These are phyloP conservation scores for Fusarium bulbicola DNA, from an alignment of 2,329 filamentous ascomycete genomes.

Conservation along the genomic window DNA sequence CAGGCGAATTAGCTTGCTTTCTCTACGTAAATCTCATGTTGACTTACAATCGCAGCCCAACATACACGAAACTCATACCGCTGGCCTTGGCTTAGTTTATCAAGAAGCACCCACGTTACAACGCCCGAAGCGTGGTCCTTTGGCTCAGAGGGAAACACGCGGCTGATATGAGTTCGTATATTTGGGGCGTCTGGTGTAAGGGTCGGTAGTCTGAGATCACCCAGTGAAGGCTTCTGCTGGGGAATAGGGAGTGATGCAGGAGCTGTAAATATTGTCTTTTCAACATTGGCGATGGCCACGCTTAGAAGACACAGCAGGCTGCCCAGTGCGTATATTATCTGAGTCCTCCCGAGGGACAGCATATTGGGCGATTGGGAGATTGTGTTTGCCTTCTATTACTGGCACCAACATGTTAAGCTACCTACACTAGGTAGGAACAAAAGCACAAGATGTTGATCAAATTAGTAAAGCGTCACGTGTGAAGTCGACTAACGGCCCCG, in stretches of 20 bases:
- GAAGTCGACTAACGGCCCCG: neutral
- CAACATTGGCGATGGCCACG: slow-evolving; percentile 73
- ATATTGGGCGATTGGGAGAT: slow-evolving; percentile 9
- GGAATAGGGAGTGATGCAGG: slow-evolving; percentile 68
- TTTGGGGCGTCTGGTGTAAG: slow-evolving; percentile 67
- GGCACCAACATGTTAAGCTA: neutral
- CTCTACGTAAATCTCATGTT: neutral
- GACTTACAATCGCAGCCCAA: slow-evolving; percentile 88
- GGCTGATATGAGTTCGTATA: slow-evolving; percentile 71
- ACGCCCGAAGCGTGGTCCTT: slow-evolving; percentile 59
- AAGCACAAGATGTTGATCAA: neutral
- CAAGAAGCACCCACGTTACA: slow-evolving; percentile 82
- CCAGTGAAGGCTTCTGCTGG: slow-evolving; percentile 44
- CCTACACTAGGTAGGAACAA: neutral
- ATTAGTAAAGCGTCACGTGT: neutral
- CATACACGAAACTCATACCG: slow-evolving; percentile 93
- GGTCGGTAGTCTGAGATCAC: slow-evolving; percentile 70
- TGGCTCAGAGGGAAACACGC: slow-evolving; percentile 70
- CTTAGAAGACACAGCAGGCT: slow-evolving; percentile 23
- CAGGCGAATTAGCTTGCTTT: slow-evolving; percentile 7
- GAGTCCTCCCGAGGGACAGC: neutral
- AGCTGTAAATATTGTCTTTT: slow-evolving; percentile 89
- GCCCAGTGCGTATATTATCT: neutral
- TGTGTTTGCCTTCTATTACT: neutral
- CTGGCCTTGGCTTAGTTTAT: slow-evolving; percentile 72